A percentile compares a stretch with the other conserved stretches of the same genome.
phyloP scores from a whole-genome alignment of 116 monocot species.

The Cymodocea nodosa region DNA sequence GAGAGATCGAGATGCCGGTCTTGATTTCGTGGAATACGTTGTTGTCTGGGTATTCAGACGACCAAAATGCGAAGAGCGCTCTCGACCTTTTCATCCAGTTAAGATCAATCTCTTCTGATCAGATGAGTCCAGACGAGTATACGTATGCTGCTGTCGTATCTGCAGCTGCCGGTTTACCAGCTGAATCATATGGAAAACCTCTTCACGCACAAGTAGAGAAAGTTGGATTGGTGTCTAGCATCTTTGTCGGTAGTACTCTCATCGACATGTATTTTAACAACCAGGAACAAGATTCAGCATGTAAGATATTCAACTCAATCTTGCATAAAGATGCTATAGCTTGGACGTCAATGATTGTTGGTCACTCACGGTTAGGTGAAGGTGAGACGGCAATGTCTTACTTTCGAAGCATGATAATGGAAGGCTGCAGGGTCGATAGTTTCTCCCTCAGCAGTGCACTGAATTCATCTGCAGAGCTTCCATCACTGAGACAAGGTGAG shows the following conservation, averaged over 20 bases:
- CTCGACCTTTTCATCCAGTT: slow-evolving; percentile 39
- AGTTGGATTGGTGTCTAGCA: slow-evolving; percentile 32
- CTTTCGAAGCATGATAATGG: slow-evolving; percentile 43
- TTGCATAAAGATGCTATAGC: slow-evolving; percentile 46
- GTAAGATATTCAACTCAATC: slow-evolving; percentile 35
- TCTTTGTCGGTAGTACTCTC: slow-evolving; percentile 57
- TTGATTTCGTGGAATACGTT: slow-evolving; percentile 85
- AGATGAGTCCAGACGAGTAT: slow-evolving; percentile 47
- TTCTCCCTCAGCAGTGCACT: slow-evolving; percentile 75
- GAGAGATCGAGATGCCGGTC: slow-evolving; percentile 41
- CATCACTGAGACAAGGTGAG: slow-evolving; percentile 58
- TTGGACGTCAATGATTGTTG: slow-evolving; percentile 86
- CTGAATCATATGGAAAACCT: slow-evolving; percentile 42
- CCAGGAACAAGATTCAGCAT: slow-evolving; percentile 36
- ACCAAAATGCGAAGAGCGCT: slow-evolving; percentile 32
- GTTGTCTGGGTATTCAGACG: slow-evolving; percentile 47
- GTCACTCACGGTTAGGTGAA: slow-evolving; percentile 51
- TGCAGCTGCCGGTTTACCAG: slow-evolving; percentile 39
- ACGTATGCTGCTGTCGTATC: slow-evolving; percentile 52
- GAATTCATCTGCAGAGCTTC: slow-evolving; percentile 55
- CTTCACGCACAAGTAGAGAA: slow-evolving; percentile 55
- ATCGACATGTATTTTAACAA: slow-evolving; percentile 81
- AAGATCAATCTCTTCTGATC: slow-evolving; percentile 11
- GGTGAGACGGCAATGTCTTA: slow-evolving; percentile 45
- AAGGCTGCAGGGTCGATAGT: slow-evolving; percentile 56